Conservation (phyloP, 1,139 yeast species). For the Protomyces lactucae-debilis region DNA sequence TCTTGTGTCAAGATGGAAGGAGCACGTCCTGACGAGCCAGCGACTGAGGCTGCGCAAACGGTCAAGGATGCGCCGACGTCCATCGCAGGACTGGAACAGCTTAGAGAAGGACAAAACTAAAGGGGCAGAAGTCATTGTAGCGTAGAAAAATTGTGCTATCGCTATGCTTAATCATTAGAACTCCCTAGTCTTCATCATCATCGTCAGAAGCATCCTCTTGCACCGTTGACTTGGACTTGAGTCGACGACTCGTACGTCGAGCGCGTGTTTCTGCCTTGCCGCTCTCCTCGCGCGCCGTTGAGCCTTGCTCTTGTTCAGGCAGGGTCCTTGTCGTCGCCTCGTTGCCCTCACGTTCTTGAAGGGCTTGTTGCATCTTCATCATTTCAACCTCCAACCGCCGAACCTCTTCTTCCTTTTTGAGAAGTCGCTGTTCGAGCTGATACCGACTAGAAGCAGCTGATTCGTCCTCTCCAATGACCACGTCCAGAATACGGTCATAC, state of each 20-base stretch:
- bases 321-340: not conserved
- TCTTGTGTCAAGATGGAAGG: no score
- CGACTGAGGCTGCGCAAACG: no score
- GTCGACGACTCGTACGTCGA: not conserved
- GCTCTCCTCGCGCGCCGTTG: not conserved
- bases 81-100: no score
- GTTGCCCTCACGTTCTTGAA: not conserved
- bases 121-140: no score
- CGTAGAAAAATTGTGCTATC: no score
- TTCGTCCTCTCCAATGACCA: constrained; percentile 58
- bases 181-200: not conserved
- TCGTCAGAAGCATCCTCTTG: not conserved
- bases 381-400: constrained; percentile 11
- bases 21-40: no score
- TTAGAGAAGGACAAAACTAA: no score
- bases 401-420: constrained; percentile 7
- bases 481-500: constrained; percentile 47
- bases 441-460: constrained; percentile 11
- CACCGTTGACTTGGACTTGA: not conserved
- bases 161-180: not conserved
- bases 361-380: constrained; percentile 5
- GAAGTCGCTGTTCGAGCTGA: constrained; percentile 9
- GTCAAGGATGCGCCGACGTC: no score
- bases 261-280: not conserved
- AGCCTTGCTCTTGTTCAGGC: not conserved